Percentiles rank a stretch among this genome's conserved stretches.
Conservation (phyloP, 1,139 yeast species). For the Geotrichum siamense region DNA sequence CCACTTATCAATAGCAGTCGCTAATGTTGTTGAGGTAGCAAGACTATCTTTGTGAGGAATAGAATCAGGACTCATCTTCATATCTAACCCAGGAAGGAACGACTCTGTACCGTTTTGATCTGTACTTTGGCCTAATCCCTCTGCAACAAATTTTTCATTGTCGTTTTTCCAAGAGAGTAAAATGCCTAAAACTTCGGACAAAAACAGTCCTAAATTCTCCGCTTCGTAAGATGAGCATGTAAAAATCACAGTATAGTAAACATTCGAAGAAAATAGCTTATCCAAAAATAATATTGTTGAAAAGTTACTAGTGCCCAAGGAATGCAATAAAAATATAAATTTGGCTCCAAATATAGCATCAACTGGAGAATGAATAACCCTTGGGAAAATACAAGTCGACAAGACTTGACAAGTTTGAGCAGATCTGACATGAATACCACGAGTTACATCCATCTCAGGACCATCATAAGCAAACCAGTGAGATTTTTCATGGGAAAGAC, state of each 20-base stretch:
- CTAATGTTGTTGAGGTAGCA: slow-evolving; percentile 37
- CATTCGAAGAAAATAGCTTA: slow-evolving; percentile 43
- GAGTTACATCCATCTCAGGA: slow-evolving; percentile 19
- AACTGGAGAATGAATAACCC: slow-evolving; percentile 70
- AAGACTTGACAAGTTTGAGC: slow-evolving; percentile 40
- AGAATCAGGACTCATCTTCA: slow-evolving; percentile 12
- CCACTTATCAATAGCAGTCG: slow-evolving; percentile 46
- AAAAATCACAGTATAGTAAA: slow-evolving; percentile 54
- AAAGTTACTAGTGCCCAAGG: slow-evolving; percentile 40
- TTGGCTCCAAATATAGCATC: slow-evolving; percentile 72
- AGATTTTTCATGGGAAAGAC: slow-evolving; percentile 32
- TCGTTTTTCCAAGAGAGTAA: slow-evolving; percentile 42
- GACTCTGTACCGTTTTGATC: slow-evolving; percentile 21
- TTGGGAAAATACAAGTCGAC: slow-evolving; percentile 64
- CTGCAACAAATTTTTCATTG: slow-evolving; percentile 27
- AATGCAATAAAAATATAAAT: slow-evolving; percentile 50
- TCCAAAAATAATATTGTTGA: slow-evolving; percentile 43
- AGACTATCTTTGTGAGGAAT: slow-evolving; percentile 23
- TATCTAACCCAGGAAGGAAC: slow-evolving; percentile 27
- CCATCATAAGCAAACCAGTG: slow-evolving; percentile 32
- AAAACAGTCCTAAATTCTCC: slow-evolving; percentile 74
- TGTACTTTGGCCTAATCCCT: slow-evolving; percentile 30
- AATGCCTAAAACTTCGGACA: slow-evolving; percentile 47
- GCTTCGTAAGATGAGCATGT: slow-evolving; percentile 73
- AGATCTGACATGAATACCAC: slow-evolving; percentile 27